phyloP scores from a whole-genome alignment of 495 filamentous ascomycete genomes.

The Neurospora tetraspora region DNA sequence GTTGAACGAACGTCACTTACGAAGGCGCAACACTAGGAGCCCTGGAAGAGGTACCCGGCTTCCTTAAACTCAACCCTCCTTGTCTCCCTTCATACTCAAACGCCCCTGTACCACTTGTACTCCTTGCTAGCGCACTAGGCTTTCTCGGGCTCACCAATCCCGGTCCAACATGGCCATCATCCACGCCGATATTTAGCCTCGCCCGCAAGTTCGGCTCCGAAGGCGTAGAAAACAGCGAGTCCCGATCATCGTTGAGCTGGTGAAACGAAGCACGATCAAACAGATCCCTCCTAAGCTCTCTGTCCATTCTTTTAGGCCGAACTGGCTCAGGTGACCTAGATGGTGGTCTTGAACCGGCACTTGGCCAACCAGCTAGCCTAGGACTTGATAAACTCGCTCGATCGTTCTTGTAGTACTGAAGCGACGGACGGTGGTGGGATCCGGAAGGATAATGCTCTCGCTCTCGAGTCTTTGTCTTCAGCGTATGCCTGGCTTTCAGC shows the following conservation, averaged over 20 bases:
- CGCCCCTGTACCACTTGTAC: neutral
- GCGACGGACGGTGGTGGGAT: neutral
- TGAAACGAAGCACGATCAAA: neutral
- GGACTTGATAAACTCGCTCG: slow-evolving; percentile 6
- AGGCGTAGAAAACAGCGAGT: neutral
- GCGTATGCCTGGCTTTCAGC: neutral
- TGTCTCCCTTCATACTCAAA: neutral
- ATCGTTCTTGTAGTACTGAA: slow-evolving; percentile 11
- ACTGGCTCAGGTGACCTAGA: neutral
- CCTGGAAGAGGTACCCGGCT: neutral
- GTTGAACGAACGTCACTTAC: slow-evolving; percentile 6
- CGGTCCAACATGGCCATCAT: neutral
- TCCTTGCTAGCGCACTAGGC: neutral
- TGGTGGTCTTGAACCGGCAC: neutral
- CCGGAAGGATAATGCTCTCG: neutral
- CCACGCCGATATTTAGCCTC: neutral
- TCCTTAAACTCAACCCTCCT: neutral
- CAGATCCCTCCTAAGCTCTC: neutral
- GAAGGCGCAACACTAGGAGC: neutral
- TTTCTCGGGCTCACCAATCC: neutral
- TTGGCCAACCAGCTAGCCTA: slow-evolving; percentile 3
- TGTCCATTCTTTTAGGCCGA: neutral
- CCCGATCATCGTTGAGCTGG: neutral
- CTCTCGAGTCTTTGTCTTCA: neutral
- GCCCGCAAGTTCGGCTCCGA: neutral